Evolutionary conservation across 306 rosid species (phyloP).

Genomic region (Spatholobus suberectus): DNA sequence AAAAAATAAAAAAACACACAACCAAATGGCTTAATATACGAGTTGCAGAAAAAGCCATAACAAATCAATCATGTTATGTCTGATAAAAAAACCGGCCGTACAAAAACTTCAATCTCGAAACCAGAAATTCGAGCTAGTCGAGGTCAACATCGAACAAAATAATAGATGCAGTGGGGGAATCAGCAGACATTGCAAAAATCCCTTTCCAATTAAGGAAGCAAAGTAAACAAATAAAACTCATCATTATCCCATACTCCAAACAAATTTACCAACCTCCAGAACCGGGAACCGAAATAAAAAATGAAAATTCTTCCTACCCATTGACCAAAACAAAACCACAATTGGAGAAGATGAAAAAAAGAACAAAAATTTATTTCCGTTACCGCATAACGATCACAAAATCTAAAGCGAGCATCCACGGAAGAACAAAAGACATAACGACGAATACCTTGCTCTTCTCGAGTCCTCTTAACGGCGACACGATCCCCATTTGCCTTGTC

Average conservation of each 20-base stretch:
- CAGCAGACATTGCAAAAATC: constrained; percentile 31
- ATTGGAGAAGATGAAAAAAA: neutral
- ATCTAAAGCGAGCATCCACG: neutral
- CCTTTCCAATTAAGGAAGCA: constrained; percentile 10
- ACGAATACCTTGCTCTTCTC: constrained; percentile 84
- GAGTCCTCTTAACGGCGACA: constrained; percentile 90
- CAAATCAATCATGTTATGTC: constrained; percentile 12
- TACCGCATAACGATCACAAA: neutral
- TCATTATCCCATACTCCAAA: constrained; percentile 25
- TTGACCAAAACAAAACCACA: constrained; percentile 30
- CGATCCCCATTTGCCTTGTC: constrained; percentile 88
- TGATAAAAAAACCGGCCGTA: constrained; percentile 20
- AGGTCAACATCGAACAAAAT: constrained; percentile 22
- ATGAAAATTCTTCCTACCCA: constrained; percentile 30
- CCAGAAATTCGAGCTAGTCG: constrained; percentile 29
- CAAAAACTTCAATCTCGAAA: constrained; percentile 29
- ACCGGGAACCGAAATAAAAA: neutral
- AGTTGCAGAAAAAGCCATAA: constrained; percentile 26
- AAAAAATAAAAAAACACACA: neutral
- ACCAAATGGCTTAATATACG: constrained; percentile 13
- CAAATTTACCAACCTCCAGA: constrained; percentile 34
- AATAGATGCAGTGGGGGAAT: constrained; percentile 30
- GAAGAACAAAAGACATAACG: neutral
- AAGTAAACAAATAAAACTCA: neutral
- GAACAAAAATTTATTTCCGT: neutral